A percentile compares a stretch with the other conserved stretches of the same genome.
phyloP scores from a whole-genome alignment of 768 basidiomycete genomes.

The Dictyophora rubrovolvata region DNA sequence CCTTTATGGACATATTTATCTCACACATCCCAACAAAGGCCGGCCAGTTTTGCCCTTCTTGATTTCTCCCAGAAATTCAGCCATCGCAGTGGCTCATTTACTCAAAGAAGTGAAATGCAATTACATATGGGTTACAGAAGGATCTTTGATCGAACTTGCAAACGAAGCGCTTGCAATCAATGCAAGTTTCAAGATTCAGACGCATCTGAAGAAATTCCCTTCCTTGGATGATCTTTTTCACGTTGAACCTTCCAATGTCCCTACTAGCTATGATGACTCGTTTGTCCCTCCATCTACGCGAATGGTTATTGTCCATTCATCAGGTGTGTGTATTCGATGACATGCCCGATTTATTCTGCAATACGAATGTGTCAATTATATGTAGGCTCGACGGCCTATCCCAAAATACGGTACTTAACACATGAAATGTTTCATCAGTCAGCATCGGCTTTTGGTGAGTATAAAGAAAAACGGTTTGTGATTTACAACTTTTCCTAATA shows the following conservation, averaged over 20 bases:
- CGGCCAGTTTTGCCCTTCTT: constrained; percentile 19
- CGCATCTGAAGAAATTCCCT: constrained; percentile 10
- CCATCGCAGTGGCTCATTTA: constrained; percentile 26
- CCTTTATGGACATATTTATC: constrained; percentile 10
- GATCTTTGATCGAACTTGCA: constrained; percentile 15
- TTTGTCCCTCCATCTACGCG: background rate
- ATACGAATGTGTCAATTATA: background rate
- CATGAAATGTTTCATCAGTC: constrained; percentile 9
- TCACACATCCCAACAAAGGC: constrained; percentile 8
- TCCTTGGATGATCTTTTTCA: constrained; percentile 13
- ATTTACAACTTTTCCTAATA: background rate
- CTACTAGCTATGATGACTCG: background rate
- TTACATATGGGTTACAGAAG: constrained; percentile 18
- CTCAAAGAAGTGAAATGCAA: constrained; percentile 16
- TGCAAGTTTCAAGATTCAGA: constrained; percentile 8
- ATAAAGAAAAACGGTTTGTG: too few species aligned
- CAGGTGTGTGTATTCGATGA: constrained; percentile 11
- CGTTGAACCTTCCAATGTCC: background rate
- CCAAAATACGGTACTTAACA: constrained; percentile 19
- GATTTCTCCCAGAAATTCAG: constrained; percentile 26
- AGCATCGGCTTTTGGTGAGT: background rate
- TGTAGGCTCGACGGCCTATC: constrained; percentile 17
- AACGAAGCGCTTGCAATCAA: constrained; percentile 2
- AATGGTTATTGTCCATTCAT: constrained; percentile 21
- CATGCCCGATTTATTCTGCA: background rate